These are phyloP conservation scores for Talaromyces sp. DNA, from an alignment of 2,329 filamentous ascomycete species.

Conservation along the genomic window DNA sequence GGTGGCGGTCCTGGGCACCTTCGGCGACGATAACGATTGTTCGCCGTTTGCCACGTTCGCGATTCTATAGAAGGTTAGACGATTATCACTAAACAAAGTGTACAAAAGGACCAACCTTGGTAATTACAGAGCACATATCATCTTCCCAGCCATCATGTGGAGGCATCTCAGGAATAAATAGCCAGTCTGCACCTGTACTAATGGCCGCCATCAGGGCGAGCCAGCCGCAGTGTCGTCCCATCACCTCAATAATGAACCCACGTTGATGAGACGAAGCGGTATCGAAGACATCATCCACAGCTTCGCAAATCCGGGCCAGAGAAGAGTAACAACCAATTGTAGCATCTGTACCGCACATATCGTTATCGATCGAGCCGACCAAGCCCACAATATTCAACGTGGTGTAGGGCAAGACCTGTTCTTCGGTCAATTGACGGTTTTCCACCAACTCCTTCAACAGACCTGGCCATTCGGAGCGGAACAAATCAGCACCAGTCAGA, in stretches of 20 bases:
- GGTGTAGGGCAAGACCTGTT: conserved; percentile 70
- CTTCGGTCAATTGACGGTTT: conserved; percentile 62
- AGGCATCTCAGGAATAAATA: conserved; percentile 95
- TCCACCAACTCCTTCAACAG: conserved; percentile 78
- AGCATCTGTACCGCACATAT: conserved; percentile 92
- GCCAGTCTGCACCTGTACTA: conserved; percentile 88
- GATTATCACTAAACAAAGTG: not conserved
- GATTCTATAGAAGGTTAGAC: conserved; percentile 57
- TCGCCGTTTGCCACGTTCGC: conserved; percentile 82
- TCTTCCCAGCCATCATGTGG: conserved; percentile 81
- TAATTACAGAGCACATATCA: conserved; percentile 76
- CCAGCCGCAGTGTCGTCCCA: conserved; percentile 98
- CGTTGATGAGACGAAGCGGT: conserved; percentile 93
- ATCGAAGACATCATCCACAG: conserved; percentile 88
- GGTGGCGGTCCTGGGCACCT: conserved; percentile 77
- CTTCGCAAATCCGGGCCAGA: conserved; percentile 85
- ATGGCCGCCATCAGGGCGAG: conserved; percentile 93
- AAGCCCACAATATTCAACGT: conserved; percentile 94
- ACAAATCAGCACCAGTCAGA: conserved; percentile 89
- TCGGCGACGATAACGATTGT: conserved; percentile 98
- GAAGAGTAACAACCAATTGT: conserved; percentile 97
- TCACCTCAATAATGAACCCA: conserved; percentile 96
- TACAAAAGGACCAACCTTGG: conserved; percentile 49
- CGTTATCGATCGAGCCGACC: conserved; percentile 97
- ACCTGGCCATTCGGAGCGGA: conserved; percentile 86